These are phyloP conservation scores for Malus fusca DNA, from an alignment of 306 rosid genomes.

Conservation along the genomic window DNA sequence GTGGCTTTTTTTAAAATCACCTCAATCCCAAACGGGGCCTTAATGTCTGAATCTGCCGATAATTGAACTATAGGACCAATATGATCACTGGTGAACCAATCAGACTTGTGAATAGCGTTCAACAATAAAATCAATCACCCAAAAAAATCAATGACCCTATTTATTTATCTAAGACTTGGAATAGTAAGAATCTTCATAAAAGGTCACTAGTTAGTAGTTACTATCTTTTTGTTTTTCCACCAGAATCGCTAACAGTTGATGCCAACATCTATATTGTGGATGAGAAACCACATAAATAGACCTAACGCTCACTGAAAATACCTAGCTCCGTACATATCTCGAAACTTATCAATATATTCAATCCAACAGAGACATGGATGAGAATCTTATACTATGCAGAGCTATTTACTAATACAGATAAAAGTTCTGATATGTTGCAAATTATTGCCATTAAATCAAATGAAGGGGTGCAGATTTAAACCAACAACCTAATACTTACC, in stretches of 20 bases:
- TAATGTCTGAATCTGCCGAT: background rate
- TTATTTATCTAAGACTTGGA: background rate
- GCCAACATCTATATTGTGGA: background rate
- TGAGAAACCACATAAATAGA: background rate
- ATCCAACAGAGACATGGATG: background rate
- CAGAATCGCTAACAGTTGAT: background rate
- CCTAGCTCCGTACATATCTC: background rate
- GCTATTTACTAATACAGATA: background rate
- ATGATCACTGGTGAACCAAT: background rate
- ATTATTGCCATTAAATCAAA: background rate
- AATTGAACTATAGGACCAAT: background rate
- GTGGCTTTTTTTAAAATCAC: too few relatives aligned
- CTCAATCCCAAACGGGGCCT: too few relatives aligned
- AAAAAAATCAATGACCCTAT: background rate
- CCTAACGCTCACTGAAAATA: background rate
- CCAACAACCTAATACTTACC: background rate
- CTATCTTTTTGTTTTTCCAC: background rate
- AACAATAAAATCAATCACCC: background rate
- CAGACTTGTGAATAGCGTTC: background rate
- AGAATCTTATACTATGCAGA: background rate
- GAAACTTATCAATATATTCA: background rate
- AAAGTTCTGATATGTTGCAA: background rate
- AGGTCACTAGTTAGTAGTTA: background rate
- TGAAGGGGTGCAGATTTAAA: background rate
- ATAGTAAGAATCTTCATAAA: background rate